Conservation (phyloP, 129 eudicot genomes). For the Helichrysum umbraculigerum region DNA sequence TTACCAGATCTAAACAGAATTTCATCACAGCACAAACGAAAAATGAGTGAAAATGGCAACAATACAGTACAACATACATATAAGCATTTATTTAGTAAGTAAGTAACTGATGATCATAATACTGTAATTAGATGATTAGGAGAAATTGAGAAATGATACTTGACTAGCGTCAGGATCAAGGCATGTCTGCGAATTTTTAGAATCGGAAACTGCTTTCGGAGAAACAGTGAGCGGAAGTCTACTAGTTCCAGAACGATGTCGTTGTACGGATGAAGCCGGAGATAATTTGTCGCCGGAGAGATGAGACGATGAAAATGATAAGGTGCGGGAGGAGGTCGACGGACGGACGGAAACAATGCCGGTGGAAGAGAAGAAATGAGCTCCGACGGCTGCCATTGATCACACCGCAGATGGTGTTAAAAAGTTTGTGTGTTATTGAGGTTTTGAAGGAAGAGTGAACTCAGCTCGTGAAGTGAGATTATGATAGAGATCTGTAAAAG, state of each 20-base stretch:
- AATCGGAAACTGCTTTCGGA: slow-evolving; percentile 89
- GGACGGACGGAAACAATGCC: slow-evolving; percentile 23
- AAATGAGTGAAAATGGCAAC: background rate
- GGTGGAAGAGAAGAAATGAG: slow-evolving; percentile 29
- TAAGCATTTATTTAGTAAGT: background rate
- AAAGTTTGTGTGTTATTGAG: slow-evolving; percentile 31
- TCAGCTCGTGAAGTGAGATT: slow-evolving; percentile 33
- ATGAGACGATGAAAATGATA: slow-evolving; percentile 57
- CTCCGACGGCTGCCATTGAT: slow-evolving; percentile 6
- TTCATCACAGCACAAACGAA: slow-evolving; percentile 5
- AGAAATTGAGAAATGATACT: slow-evolving; percentile 32
- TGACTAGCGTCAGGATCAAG: slow-evolving; percentile 98
- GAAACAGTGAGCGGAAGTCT: slow-evolving; percentile 45
- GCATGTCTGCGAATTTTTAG: slow-evolving; percentile 90
- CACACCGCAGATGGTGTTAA: slow-evolving; percentile 22
- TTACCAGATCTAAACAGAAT: slow-evolving; percentile 32
- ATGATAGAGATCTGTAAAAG: slow-evolving; percentile 31
- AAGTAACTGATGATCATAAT: no score
- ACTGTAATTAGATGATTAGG: background rate
- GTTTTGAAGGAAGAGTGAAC: slow-evolving; percentile 31
- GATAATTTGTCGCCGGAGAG: slow-evolving; percentile 42
- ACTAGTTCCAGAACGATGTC: slow-evolving; percentile 33
- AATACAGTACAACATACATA: background rate
- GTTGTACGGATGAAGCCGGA: slow-evolving; percentile 24
- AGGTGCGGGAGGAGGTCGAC: slow-evolving; percentile 30